phyloP scores from a whole-genome alignment of 495 filamentous ascomycete genomes.

The Physcia stellaris region DNA sequence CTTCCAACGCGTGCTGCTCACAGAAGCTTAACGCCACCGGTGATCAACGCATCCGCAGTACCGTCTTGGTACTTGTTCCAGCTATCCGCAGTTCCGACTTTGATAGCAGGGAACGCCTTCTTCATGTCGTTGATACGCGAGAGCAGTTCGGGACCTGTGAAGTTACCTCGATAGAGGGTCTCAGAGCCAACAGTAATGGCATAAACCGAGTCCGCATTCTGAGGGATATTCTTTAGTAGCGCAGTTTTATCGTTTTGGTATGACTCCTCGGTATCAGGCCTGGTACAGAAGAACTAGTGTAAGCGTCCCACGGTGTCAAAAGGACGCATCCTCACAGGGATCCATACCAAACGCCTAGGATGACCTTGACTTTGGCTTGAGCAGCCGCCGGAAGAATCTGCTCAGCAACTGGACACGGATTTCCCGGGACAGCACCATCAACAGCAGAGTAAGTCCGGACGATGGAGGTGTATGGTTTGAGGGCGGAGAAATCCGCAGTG shows the following conservation, averaged over 20 bases:
- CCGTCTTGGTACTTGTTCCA: conserved; percentile 74
- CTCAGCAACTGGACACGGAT: conserved; percentile 45
- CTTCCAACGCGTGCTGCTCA: conserved; percentile 17
- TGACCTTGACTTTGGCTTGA: conserved; percentile 56
- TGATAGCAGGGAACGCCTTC: conserved; percentile 35
- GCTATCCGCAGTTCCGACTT: conserved; percentile 65
- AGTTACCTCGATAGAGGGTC: conserved; percentile 48
- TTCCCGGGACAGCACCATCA: conserved; percentile 23
- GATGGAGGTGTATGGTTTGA: conserved; percentile 32
- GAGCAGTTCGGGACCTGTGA: conserved; percentile 49
- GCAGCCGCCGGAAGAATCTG: conserved; percentile 60
- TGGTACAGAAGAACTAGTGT: conserved; percentile 17
- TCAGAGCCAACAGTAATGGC: conserved; percentile 72
- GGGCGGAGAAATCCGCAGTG: conserved; percentile 50
- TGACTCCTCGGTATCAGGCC: conserved; percentile 54
- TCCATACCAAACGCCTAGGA: conserved; percentile 61
- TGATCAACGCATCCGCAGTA: conserved; percentile 53
- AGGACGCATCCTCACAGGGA: neutral
- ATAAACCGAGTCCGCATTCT: conserved; percentile 46
- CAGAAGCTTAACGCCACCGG: conserved; percentile 49
- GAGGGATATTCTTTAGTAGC: conserved; percentile 35
- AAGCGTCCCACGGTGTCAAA: neutral
- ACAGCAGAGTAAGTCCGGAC: conserved; percentile 59
- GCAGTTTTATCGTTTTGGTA: conserved; percentile 50
- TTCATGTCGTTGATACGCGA: conserved; percentile 49